Percentiles rank a stretch among this genome's conserved stretches.
These are phyloP conservation scores for Aegle marmelos DNA, from an alignment of 345 rosid species.

Conservation along the genomic window DNA sequence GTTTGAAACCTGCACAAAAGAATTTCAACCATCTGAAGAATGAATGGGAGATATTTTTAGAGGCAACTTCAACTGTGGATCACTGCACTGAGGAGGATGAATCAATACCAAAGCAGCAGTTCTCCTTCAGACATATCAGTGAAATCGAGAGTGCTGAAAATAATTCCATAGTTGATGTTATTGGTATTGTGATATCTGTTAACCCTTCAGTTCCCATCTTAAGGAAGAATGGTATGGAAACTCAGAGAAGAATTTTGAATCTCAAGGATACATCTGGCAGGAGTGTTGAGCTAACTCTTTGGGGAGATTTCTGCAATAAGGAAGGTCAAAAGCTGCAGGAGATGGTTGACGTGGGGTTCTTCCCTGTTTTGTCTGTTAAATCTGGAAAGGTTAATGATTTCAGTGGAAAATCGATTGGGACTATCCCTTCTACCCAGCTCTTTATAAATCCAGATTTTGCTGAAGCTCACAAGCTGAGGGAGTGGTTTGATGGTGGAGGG, in stretches of 20 bases:
- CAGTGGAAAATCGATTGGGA: conserved; percentile 81
- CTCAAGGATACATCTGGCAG: conserved; percentile 79
- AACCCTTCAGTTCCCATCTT: conserved; percentile 75
- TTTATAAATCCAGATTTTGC: conserved; percentile 80
- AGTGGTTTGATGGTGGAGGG: conserved; percentile 81
- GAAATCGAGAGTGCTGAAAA: conserved; percentile 80
- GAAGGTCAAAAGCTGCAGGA: conserved; percentile 83
- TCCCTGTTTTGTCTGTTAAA: conserved; percentile 79
- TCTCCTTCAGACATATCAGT: conserved; percentile 73
- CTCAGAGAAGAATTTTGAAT: conserved; percentile 77
- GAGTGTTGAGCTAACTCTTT: conserved; percentile 75
- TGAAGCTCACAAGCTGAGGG: conserved; percentile 56
- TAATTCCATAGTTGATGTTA: conserved; percentile 69
- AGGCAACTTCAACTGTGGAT: conserved; percentile 72
- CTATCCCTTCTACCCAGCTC: conserved; percentile 78
- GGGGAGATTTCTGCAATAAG: conserved; percentile 91
- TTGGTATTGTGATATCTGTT: conserved; percentile 70
- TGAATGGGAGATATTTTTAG: conserved; percentile 87
- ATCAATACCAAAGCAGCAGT: conserved; percentile 84
- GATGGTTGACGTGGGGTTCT: conserved; percentile 58
- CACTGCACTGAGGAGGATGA: conserved; percentile 77
- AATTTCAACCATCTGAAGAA: conserved; percentile 88
- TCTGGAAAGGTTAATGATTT: conserved; percentile 87
- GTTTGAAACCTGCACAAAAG: conserved; percentile 83
- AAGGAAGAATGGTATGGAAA: conserved; percentile 97